Conservation (phyloP, 1,139 yeast genomes). For the Kodamaea ohmeri region DNA sequence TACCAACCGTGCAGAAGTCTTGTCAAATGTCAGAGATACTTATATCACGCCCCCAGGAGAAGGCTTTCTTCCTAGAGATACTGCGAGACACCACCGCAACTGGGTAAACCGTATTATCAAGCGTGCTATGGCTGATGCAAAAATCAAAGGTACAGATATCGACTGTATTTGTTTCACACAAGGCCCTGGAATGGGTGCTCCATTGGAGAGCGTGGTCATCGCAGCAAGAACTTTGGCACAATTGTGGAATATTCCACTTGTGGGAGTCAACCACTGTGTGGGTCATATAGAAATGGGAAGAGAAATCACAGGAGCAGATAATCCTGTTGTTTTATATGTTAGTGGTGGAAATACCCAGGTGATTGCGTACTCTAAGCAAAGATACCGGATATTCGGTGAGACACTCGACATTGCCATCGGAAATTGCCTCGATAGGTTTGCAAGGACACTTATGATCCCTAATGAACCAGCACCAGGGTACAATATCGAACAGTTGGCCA, state of each 20-base stretch:
- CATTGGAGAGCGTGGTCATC: slow-evolving; percentile 85
- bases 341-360: slow-evolving; percentile 99
- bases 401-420: slow-evolving; percentile 97
- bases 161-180: slow-evolving; percentile 95
- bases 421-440: slow-evolving; percentile 93
- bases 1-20: slow-evolving; percentile 65
- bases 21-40: slow-evolving; percentile 89
- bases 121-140: slow-evolving; percentile 63
- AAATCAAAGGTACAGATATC: slow-evolving; percentile 54
- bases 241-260: slow-evolving; percentile 78
- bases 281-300: slow-evolving; percentile 99
- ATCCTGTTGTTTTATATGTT: slow-evolving; percentile 94
- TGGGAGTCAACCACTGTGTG: slow-evolving; percentile 95
- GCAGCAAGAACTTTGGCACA: slow-evolving; percentile 87
- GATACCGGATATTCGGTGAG: slow-evolving; percentile 95
- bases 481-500: slow-evolving; percentile 93
- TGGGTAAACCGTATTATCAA: slow-evolving; percentile 88
- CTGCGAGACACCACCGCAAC: slow-evolving; percentile 93
- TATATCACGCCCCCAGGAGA: slow-evolving; percentile 97
- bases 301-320: slow-evolving; percentile 91
- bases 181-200: slow-evolving; percentile 99
- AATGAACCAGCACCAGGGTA: slow-evolving; percentile 98
- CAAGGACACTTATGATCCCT: slow-evolving; percentile 81
- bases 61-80: slow-evolving; percentile 93
- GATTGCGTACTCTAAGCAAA: slow-evolving; percentile 89